Conservation (phyloP, 2,329 filamentous ascomycete genomes). For the Colletotrichum orchidophilum region DNA sequence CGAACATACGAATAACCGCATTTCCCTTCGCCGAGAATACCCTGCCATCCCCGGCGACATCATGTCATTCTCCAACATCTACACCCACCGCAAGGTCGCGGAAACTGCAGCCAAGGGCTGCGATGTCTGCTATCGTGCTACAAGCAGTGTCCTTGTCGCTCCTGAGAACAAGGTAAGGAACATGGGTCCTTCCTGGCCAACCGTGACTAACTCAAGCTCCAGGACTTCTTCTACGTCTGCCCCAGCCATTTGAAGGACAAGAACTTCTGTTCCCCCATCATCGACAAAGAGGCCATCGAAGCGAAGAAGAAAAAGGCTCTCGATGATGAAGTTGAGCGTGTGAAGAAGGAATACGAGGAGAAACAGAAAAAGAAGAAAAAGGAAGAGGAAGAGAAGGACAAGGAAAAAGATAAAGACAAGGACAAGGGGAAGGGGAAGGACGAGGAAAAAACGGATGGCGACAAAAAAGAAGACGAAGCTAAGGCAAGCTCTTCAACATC, state of each 20-base stretch:
- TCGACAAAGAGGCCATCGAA: slow-evolving; percentile 73
- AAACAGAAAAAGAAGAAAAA: slow-evolving; percentile 75
- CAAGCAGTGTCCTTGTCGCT: slow-evolving; percentile 86
- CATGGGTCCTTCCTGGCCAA: not conserved
- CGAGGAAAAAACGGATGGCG: slow-evolving; percentile 47
- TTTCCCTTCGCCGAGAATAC: not conserved
- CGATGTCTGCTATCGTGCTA: slow-evolving; percentile 91
- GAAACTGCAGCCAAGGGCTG: slow-evolving; percentile 86
- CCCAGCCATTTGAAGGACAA: slow-evolving; percentile 82
- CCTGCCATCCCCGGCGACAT: not conserved
- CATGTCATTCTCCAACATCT: slow-evolving; percentile 78
- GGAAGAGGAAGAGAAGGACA: slow-evolving; percentile 65
- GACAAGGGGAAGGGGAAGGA: slow-evolving; percentile 57
- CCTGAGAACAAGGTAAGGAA: slow-evolving; percentile 81
- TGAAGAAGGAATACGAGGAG: slow-evolving; percentile 83
- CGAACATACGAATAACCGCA: not conserved
- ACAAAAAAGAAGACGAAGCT: slow-evolving; percentile 44
- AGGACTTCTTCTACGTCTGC: slow-evolving; percentile 94
- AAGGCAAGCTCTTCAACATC: slow-evolving; percentile 35
- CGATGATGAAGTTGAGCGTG: slow-evolving; percentile 69
- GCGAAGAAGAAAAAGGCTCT: slow-evolving; percentile 72
- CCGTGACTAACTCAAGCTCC: not conserved
- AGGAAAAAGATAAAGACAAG: slow-evolving; percentile 58
- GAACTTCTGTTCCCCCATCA: slow-evolving; percentile 80
- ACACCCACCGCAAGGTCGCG: slow-evolving; percentile 86